Percentiles rank a stretch among this genome's conserved stretches.
Evolutionary conservation across 2,329 filamentous ascomycete species (phyloP).

Genomic region (Dactylellina drechsleri): DNA sequence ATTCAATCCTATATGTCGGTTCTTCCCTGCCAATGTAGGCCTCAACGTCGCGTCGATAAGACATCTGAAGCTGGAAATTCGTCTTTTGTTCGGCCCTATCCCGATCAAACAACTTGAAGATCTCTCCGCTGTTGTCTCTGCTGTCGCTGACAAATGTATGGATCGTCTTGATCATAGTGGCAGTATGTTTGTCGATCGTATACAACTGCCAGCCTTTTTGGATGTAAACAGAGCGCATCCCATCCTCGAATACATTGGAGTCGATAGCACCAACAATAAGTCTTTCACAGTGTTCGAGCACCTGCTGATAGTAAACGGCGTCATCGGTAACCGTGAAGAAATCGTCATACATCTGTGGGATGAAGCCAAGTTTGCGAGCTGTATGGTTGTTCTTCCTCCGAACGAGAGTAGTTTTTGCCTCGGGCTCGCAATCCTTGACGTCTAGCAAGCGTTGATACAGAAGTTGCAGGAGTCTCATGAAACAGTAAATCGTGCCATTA

Average conservation of each 20-base stretch:
- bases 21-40: constrained; percentile 70
- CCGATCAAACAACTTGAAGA: constrained; percentile 84
- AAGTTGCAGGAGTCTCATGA: constrained; percentile 92
- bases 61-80: constrained; percentile 58
- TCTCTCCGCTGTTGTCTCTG: constrained; percentile 84
- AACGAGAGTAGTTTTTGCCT: constrained; percentile 77
- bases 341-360: constrained; percentile 76
- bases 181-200: constrained; percentile 87
- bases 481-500: constrained; percentile 91
- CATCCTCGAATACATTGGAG: constrained; percentile 84
- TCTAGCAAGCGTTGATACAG: constrained; percentile 84
- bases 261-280: constrained; percentile 85
- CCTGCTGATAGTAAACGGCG: constrained; percentile 84
- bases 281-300: constrained; percentile 85
- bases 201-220: constrained; percentile 92
- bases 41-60: constrained; percentile 57
- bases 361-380: constrained; percentile 82
- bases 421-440: constrained; percentile 80
- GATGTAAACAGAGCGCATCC: constrained; percentile 89
- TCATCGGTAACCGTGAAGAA: constrained; percentile 77
- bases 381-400: constrained; percentile 80
- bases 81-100: constrained; percentile 67
- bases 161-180: constrained; percentile 81
- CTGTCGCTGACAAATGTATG: constrained; percentile 84
- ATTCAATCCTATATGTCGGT: constrained; percentile 90